These are phyloP conservation scores for Eucalyptus cloeziana DNA, from an alignment of 345 rosid species.

Conservation along the genomic window DNA sequence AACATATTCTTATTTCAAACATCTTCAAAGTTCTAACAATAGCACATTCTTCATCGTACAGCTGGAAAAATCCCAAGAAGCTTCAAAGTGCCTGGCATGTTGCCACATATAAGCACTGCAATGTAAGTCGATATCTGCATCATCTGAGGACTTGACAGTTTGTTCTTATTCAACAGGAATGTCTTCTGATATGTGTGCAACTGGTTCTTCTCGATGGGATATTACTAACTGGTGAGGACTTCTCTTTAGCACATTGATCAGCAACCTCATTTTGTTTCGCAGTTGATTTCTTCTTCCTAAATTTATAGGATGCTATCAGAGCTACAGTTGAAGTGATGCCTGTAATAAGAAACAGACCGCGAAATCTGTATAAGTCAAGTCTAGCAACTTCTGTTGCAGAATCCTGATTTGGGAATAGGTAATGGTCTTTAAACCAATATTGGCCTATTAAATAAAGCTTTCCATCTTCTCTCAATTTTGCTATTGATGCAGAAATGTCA, in stretches of 20 bases:
- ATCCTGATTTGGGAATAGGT: accelerated
- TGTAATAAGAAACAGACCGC: constrained; percentile 17
- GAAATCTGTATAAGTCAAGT: neutral
- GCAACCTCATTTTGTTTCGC: accelerated
- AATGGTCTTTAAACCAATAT: too few species aligned
- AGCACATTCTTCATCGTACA: neutral
- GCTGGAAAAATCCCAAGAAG: neutral
- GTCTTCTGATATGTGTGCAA: neutral
- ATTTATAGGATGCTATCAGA: neutral
- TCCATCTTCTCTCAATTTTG: too few species aligned
- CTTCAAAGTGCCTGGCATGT: neutral
- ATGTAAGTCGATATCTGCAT: neutral
- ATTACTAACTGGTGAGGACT: accelerated
- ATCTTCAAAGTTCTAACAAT: neutral
- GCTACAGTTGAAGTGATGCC: constrained; percentile 10
- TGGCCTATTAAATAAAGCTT: too few species aligned
- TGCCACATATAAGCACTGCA: neutral
- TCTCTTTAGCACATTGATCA: neutral
- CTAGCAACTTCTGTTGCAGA: neutral
- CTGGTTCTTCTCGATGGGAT: neutral
- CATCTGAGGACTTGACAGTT: neutral
- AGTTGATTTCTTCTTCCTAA: neutral
- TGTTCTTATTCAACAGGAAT: neutral
- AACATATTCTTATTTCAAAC: neutral
- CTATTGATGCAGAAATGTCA: too few species aligned